These are phyloP conservation scores for Ceratocystiopsis sp. DNA, from an alignment of 2,329 filamentous ascomycete genomes.

Conservation along the genomic window DNA sequence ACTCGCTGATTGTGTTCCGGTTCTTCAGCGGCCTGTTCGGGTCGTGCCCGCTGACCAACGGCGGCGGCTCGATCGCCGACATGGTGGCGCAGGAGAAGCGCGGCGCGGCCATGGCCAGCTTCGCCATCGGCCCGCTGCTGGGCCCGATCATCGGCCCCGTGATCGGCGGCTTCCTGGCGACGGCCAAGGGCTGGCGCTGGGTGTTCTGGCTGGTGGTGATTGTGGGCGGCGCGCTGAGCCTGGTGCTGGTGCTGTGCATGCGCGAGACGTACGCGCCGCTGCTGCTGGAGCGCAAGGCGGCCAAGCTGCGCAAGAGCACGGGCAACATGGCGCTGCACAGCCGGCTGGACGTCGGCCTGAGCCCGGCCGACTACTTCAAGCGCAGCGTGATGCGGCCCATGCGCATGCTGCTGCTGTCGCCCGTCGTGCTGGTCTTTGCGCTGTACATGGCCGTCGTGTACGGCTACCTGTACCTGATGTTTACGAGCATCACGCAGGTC, in stretches of 20 bases:
- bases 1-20: constrained; percentile 40
- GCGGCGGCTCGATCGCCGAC: constrained; percentile 44
- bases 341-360: constrained; percentile 16
- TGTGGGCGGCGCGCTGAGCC: constrained; percentile 45
- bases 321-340: constrained; percentile 37
- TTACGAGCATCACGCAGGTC: constrained; percentile 47
- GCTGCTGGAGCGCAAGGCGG: constrained; percentile 35
- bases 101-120: constrained; percentile 43
- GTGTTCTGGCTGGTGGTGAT: constrained; percentile 47
- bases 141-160: constrained; percentile 48
- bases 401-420: constrained; percentile 52
- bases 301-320: constrained; percentile 30
- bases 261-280: constrained; percentile 46
- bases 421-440: constrained; percentile 48
- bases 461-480: constrained; percentile 41
- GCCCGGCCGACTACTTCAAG: constrained; percentile 33
- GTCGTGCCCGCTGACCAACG: constrained; percentile 43
- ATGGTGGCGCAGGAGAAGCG: constrained; percentile 36
- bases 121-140: constrained; percentile 48
- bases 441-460: constrained; percentile 50
- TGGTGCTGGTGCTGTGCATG: constrained; percentile 30
- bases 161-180: constrained; percentile 47
- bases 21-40: constrained; percentile 50
- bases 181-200: constrained; percentile 52
- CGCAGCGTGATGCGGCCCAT: constrained; percentile 46